Base-by-base conservation (phyloP, 1,139 yeast genomes). In the Arxiozyma slooffiae region DNA sequence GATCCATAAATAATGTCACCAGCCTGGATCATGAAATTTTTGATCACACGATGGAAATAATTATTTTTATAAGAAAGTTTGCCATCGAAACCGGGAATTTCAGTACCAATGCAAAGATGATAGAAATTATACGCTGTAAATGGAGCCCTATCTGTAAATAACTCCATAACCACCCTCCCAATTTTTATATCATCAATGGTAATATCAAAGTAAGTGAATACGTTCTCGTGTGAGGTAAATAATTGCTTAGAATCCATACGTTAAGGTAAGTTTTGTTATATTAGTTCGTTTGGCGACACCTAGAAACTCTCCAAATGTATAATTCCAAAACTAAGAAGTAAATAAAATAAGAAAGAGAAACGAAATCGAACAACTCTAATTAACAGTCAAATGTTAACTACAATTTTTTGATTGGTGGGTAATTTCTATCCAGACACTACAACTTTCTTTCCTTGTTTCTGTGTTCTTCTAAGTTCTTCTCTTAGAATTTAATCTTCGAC, bases 1-100 rank as follows among this genome's bases (percentile, higher is more conserved):
- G 69, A 64, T 7, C 75, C 73, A 48, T 67, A 69, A 0, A 70
- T 63, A 7, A 77, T 61, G 60, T 84, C 92, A 39, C 95, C 96
- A 4, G 83, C 85, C 62, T 86, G 95, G n/a, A 87, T 70, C 67
- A 86, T 77, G 60, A 85, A 88, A 63, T 84, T 88, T 56, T 82
- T 85, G 44, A 87, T 75, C 0, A 85, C 80, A 50, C 92, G 71
- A 59, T 85, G 88, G 65, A 88, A 81, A 26, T 67, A 69, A 44
- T 76, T 78, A 34, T 72, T 67, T 53, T 74, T 70, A 57, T 74
- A 80, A 3, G 71, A 61, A 36, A 71, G 57, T 8, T 55, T 54
- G 24, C 63, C 65, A 22, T 67, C 66, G n/a, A 67, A 55, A 8
- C 38, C 47, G 7, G 48, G 48, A 30, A 68, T 58, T 8, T 62